Percentiles rank a stretch among this genome's conserved stretches.
Evolutionary conservation across 495 filamentous ascomycete species (phyloP).

Genomic region (Penicillium diatomitis): DNA sequence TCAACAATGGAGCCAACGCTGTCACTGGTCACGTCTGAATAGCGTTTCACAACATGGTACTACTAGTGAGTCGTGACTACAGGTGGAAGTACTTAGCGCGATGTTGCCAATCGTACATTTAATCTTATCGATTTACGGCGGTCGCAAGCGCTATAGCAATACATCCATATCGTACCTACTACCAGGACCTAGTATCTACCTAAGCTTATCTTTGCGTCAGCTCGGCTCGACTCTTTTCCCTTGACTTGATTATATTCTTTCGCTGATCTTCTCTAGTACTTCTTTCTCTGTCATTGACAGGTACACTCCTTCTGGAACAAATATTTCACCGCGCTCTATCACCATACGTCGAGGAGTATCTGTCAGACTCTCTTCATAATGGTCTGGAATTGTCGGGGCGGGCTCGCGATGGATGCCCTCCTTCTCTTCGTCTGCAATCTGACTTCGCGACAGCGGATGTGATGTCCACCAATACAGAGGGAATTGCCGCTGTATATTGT

Average conservation of each 20-base stretch:
- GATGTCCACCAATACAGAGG: slow-evolving; percentile 66
- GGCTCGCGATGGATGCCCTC: slow-evolving; percentile 9
- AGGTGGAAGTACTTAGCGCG: too few relatives aligned
- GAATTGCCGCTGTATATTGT: slow-evolving; percentile 69
- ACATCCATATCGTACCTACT: too few relatives aligned
- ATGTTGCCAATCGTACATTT: too few relatives aligned
- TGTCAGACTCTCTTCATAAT: slow-evolving; percentile 20
- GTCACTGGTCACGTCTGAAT: too few relatives aligned
- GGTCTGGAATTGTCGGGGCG: slow-evolving; percentile 6
- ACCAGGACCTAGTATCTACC: too few relatives aligned
- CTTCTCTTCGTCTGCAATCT: slow-evolving; percentile 23
- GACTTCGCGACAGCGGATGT: slow-evolving; percentile 14
- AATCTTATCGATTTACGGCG: too few relatives aligned
- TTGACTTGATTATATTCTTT: slow-evolving; percentile 18
- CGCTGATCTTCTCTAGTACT: slow-evolving; percentile 23
- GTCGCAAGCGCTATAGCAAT: too few relatives aligned
- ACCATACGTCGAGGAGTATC: slow-evolving; percentile 23
- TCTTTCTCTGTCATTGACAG: slow-evolving; percentile 25
- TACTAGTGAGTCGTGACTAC: too few relatives aligned
- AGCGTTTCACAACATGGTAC: too few relatives aligned
- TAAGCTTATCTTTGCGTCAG: too few relatives aligned
- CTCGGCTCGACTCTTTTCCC: not conserved
- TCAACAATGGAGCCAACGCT: too few relatives aligned
- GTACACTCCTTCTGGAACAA: slow-evolving; percentile 26
- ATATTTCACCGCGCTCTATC: slow-evolving; percentile 20